Evolutionary conservation across 2,329 filamentous ascomycete species (phyloP).

Genomic region (Fusarium clavum): DNA sequence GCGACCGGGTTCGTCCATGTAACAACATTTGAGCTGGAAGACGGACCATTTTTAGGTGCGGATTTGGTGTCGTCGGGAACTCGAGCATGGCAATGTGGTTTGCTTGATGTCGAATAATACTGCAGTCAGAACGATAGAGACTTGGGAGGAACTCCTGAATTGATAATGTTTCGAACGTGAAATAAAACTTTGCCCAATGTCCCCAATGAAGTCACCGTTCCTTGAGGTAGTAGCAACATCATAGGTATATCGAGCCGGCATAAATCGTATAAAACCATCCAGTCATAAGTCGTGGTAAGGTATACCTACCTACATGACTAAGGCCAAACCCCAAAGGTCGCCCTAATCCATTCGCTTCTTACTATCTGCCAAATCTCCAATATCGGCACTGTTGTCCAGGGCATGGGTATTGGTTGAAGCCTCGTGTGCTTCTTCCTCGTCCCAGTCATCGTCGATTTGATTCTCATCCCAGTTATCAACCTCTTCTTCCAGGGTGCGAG

Average conservation of each 20-base stretch:
- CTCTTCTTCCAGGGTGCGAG: slow-evolving; percentile 75
- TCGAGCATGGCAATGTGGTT: neutral
- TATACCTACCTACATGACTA: slow-evolving; percentile 1
- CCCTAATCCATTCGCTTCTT: slow-evolving; percentile 52
- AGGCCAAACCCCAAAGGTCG: neutral
- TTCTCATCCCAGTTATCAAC: slow-evolving; percentile 97
- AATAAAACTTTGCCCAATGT: slow-evolving; percentile 3
- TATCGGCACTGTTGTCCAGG: slow-evolving; percentile 41
- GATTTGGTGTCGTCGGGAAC: neutral
- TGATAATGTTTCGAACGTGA: neutral
- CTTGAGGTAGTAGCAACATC: neutral
- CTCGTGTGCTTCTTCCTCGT: slow-evolving; percentile 59
- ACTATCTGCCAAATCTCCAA: slow-evolving; percentile 46
- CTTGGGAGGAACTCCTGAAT: neutral
- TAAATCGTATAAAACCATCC: slow-evolving; percentile 26
- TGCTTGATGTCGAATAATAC: neutral
- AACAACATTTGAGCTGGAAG: neutral
- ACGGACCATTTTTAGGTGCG: neutral
- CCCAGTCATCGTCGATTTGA: slow-evolving; percentile 67
- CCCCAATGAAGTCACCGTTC: neutral
- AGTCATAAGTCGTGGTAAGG: slow-evolving; percentile 12
- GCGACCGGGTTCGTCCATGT: neutral
- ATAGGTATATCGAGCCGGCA: slow-evolving; percentile 1
- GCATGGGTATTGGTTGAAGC: slow-evolving; percentile 21
- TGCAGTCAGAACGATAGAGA: neutral